Base-by-base conservation (phyloP, 169 alveolate genomes). In the Plasmodium blacklocki region DNA sequence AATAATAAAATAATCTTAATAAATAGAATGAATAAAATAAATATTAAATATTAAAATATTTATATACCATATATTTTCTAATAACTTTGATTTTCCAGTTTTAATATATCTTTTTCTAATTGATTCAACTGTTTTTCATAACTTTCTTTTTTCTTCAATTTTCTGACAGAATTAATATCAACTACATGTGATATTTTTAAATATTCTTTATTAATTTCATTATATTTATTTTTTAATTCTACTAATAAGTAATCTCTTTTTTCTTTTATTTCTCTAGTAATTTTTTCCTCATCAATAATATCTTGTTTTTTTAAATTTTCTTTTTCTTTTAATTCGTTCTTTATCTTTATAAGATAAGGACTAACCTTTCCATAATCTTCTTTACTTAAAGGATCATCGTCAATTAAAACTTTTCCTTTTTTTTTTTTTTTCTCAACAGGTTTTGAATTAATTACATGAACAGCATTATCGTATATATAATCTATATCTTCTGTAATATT, bases 401-500 rank as follows among this genome's bases (percentile, higher is more conserved):
- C 64, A 23, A 86, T 71, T n/a, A 86, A 26, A 15, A 47, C 18
- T 72, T 86, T 86, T 23, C 88, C 92, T 32, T 59, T 43, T 29
- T 71, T 71, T 45, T 70, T 70, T 72, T 86, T 86, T 86, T 45
- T 63, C 49, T 18, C 78, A 6, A 59, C 72, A 0, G 88, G 83
- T 67, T 86, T 86, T 49, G 92, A 11, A 39, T 86, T 45, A 23
- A 86, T 86, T 19, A 86, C 52, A 67, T 86, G 64, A n/a, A 86
- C 92, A 72, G 92, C 92, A 72, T 86, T 86, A 63, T 86, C 92
- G 23, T 86, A 86, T 39, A 86, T 45, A 74, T 86, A 86, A 86
- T 86, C 87, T 11, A 73, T 64, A 63, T 86, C 92, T 29, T 59
- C 78, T 12, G 76, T 70, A 60, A 86, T 19, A 66, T 86, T 86